Evolutionary conservation across 2,329 filamentous ascomycete species (phyloP), one percentile per base, ranked within the genome.

Genomic region (Fusarium praegraminearum): DNA sequence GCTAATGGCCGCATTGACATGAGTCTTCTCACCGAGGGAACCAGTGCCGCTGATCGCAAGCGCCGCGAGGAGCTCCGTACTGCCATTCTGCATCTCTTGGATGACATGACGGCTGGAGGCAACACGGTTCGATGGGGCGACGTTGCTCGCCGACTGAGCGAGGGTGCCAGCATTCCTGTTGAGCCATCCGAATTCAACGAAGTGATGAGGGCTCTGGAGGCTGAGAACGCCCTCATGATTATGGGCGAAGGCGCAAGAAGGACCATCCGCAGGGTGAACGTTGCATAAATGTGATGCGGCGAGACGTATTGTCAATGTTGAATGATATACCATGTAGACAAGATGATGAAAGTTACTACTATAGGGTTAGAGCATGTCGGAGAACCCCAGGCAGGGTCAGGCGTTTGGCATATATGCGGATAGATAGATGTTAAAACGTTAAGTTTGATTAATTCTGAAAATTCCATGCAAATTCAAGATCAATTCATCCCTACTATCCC

Each of bases 11-110:
- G 97, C 60, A 98, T 99, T 76, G 96, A 99, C 78, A 98, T 99
- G 96, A 92, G 92, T 58, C 84, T 99, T 50, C 84, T 99, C 67
- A 98, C 94, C 0, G 96, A 98, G 77, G 96, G 96, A n/a, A 97
- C 93, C 3, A 94, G 91, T 73, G 90, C 93, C 1, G 90, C 90
- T n/a, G 96, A 98, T 79, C 86, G 96, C 52, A 90, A 93, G 77
- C 85, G 93, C 69, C 92, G 90, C 77, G 90, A 91, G 40, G 94
- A 98, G 78, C 83, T 99, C 75, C 97, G 97, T 85, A 88, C 87
- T 59, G 94, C 91, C 0, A 85, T 97, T 1, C 78, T 97, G 35
- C 83, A 82, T 35, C 83, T 94, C 22, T 80, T 99, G 15, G 95
- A 98, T 76, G 94, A 97, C 73, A 86, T 97, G 81, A 90, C 91